These are phyloP conservation scores for Candida sp. DNA, from an alignment of 1,139 yeast genomes.

Conservation along the genomic window DNA sequence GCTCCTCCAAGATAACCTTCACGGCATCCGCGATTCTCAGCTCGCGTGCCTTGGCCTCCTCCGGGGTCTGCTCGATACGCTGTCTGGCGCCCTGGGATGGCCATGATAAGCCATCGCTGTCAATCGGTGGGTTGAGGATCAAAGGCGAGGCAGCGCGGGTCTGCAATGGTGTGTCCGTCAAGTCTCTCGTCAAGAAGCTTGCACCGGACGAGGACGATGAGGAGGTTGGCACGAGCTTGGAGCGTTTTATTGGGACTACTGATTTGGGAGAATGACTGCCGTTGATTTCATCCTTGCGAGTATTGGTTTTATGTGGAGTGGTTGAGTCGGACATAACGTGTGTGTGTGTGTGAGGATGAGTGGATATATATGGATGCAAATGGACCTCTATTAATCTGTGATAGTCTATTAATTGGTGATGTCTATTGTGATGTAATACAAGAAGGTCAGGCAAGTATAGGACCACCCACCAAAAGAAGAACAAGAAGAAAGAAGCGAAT, in stretches of 20 bases:
- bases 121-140: conserved; percentile 84
- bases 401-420: neutral
- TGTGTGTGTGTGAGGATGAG: neutral
- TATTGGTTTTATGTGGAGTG: neutral
- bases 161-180: conserved; percentile 53
- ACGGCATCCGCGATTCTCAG: conserved; percentile 85
- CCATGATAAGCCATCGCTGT: conserved; percentile 92
- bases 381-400: neutral
- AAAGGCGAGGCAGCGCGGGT: conserved; percentile 86
- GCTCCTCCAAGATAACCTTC: conserved; percentile 75
- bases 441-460: neutral
- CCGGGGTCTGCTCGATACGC: conserved; percentile 69
- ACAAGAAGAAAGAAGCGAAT: neutral
- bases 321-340: neutral
- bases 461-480: neutral
- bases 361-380: neutral
- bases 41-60: conserved; percentile 67
- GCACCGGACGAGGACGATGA: conserved; percentile 5
- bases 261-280: conserved; percentile 21
- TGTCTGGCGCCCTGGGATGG: conserved; percentile 88
- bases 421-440: too few relatives aligned
- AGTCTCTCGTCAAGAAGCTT: conserved; percentile 10
- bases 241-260: conserved; percentile 27
- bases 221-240: conserved; percentile 19
- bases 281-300: conserved; percentile 1